Evolutionary conservation across 1,139 yeast species (phyloP).

Genomic region (Lodderomyces orthopsilosis): DNA sequence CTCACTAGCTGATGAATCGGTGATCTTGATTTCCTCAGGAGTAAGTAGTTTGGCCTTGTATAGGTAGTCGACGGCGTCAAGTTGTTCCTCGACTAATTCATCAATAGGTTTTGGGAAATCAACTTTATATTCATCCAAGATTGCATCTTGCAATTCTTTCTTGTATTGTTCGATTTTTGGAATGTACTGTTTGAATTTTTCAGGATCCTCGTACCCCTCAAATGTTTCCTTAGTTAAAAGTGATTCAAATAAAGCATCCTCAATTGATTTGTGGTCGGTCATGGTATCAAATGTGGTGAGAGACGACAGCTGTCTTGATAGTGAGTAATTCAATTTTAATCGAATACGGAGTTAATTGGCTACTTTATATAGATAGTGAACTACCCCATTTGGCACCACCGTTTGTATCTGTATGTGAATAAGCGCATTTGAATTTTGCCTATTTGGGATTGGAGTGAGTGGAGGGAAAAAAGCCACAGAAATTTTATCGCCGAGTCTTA

Average conservation of each 20-base stretch:
- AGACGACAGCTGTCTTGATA: too few species aligned
- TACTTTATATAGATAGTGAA: too few species aligned
- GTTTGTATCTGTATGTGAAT: background rate
- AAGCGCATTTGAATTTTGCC: background rate
- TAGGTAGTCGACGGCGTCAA: constrained; percentile 47
- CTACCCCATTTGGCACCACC: background rate
- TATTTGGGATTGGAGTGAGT: background rate
- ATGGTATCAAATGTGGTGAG: background rate
- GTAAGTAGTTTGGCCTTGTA: constrained; percentile 42
- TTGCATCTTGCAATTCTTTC: constrained; percentile 36
- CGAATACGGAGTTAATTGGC: too few species aligned
- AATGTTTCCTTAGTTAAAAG: constrained; percentile 34
- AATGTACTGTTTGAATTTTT: constrained; percentile 34
- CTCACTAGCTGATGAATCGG: constrained; percentile 40
- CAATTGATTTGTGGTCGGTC: background rate
- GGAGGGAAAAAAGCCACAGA: background rate
- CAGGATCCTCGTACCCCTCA: constrained; percentile 36
- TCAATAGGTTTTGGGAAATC: constrained; percentile 42
- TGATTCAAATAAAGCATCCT: constrained; percentile 13
- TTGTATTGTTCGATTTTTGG: constrained; percentile 54
- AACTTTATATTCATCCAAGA: constrained; percentile 40
- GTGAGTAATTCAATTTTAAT: too few species aligned
- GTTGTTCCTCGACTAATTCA: constrained; percentile 37
- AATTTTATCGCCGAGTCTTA: background rate
- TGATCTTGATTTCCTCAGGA: constrained; percentile 44